A percentile compares a stretch with the other conserved stretches of the same genome.
phyloP scores from a whole-genome alignment of 306 rosid genomes.

The Castanea crenata region DNA sequence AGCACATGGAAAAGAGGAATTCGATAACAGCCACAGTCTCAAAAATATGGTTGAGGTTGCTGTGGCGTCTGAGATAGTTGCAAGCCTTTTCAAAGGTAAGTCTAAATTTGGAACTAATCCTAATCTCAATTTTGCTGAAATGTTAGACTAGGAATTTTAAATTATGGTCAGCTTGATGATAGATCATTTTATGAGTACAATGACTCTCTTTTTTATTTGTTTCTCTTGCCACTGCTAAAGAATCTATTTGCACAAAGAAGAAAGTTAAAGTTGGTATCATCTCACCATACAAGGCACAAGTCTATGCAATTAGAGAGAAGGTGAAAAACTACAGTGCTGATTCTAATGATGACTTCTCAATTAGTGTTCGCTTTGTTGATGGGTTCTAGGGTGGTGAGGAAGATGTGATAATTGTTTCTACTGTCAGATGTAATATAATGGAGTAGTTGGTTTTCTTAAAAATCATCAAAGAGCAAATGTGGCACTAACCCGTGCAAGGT shows the following conservation, averaged over 20 bases:
- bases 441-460: constrained; percentile 30
- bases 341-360: no score
- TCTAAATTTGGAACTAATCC: not conserved
- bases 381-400: no score
- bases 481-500: constrained; percentile 43
- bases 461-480: constrained; percentile 36
- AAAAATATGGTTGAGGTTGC: constrained; percentile 33
- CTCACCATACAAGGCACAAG: no score
- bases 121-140: not conserved
- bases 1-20: no score
- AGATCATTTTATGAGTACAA: no score
- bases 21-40: constrained; percentile 9
- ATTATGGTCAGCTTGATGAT: not conserved
- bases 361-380: no score
- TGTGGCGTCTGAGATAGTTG: constrained; percentile 28
- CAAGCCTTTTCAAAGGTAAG: constrained; percentile 34
- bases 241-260: constrained; percentile 7
- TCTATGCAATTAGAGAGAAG: no score
- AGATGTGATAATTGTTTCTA: no score
- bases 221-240: not conserved
- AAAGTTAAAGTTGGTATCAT: not conserved
- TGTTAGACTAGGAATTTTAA: not conserved
- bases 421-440: not conserved
- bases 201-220: not conserved
- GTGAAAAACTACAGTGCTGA: no score